phyloP scores from a whole-genome alignment of 176 grass and related monocot genomes.

The Musa acuminata region DNA sequence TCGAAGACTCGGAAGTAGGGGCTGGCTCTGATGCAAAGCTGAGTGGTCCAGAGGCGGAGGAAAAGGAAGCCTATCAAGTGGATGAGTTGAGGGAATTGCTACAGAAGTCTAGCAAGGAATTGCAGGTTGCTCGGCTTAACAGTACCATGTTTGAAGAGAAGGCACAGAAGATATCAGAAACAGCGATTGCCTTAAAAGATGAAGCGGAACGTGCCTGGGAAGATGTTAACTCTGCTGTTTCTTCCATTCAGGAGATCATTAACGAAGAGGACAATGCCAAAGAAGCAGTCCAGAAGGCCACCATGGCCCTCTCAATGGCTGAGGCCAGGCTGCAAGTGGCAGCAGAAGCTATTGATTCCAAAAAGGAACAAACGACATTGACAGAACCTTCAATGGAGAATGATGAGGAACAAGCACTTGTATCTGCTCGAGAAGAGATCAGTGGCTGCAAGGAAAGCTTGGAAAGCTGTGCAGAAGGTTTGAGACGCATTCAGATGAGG shows the following conservation, averaged over 20 bases:
- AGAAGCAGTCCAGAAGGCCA: constrained; percentile 57
- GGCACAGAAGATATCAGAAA: constrained; percentile 72
- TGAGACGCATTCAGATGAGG: constrained; percentile 37
- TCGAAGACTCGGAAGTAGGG: constrained; percentile 3
- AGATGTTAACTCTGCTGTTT: constrained; percentile 45
- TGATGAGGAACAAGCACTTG: constrained; percentile 55
- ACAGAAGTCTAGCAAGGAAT: constrained; percentile 41
- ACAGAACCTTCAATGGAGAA: constrained; percentile 32
- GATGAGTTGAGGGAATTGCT: constrained; percentile 51
- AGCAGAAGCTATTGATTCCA: constrained; percentile 32
- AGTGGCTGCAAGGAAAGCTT: constrained; percentile 35
- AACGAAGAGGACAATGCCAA: constrained; percentile 56
- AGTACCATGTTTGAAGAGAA: constrained; percentile 91
- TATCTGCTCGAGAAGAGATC: constrained; percentile 45
- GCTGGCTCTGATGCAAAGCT: background rate
- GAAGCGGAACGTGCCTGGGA: constrained; percentile 37
- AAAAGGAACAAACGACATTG: constrained; percentile 27
- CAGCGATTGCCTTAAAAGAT: constrained; percentile 79
- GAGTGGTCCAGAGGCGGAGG: constrained; percentile 28
- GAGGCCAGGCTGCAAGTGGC: constrained; percentile 71
- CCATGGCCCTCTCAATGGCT: constrained; percentile 82
- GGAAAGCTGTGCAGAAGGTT: constrained; percentile 40
- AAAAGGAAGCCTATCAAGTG: constrained; percentile 20
- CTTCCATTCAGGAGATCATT: constrained; percentile 60
- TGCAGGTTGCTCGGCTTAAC: constrained; percentile 62